These are phyloP conservation scores for Suhomyces panamericanus DNA, from an alignment of 1,139 yeast genomes.

Conservation along the genomic window DNA sequence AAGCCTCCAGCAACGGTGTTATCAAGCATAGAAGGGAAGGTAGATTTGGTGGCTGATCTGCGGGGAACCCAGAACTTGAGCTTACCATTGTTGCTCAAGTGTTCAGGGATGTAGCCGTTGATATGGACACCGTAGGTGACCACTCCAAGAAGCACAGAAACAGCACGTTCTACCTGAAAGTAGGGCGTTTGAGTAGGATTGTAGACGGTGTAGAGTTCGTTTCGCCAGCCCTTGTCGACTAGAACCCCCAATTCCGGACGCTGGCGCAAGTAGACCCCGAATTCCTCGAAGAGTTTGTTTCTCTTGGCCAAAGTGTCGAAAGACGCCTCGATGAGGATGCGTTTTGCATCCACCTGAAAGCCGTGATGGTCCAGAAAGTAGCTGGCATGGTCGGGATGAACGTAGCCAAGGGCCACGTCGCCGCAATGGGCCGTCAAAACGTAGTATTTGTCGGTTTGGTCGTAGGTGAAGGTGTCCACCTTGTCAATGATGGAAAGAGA, in stretches of 20 bases:
- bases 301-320: slow-evolving; percentile 51
- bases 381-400: slow-evolving; percentile 48
- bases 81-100: slow-evolving; percentile 37
- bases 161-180: slow-evolving; percentile 72
- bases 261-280: slow-evolving; percentile 48
- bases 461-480: slow-evolving; percentile 54
- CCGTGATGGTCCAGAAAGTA: slow-evolving; percentile 30
- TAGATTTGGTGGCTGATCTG: slow-evolving; percentile 72
- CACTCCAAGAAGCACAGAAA: slow-evolving; percentile 79
- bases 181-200: slow-evolving; percentile 57
- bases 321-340: slow-evolving; percentile 37
- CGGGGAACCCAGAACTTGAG: slow-evolving; percentile 82
- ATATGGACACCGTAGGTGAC: slow-evolving; percentile 89
- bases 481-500: slow-evolving; percentile 25
- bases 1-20: slow-evolving; percentile 95
- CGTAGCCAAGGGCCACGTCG: slow-evolving; percentile 48
- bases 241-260: slow-evolving; percentile 41
- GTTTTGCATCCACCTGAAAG: slow-evolving; percentile 32
- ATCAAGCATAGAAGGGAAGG: slow-evolving; percentile 89
- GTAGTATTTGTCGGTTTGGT: slow-evolving; percentile 33
- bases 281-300: slow-evolving; percentile 39
- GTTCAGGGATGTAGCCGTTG: slow-evolving; percentile 65
- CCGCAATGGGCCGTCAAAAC: slow-evolving; percentile 54
- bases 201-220: slow-evolving; percentile 77
- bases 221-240: slow-evolving; percentile 73